Base-by-base conservation (phyloP, 1,284 basidiomycete species). In the Apiotrichum montevideense region DNA sequence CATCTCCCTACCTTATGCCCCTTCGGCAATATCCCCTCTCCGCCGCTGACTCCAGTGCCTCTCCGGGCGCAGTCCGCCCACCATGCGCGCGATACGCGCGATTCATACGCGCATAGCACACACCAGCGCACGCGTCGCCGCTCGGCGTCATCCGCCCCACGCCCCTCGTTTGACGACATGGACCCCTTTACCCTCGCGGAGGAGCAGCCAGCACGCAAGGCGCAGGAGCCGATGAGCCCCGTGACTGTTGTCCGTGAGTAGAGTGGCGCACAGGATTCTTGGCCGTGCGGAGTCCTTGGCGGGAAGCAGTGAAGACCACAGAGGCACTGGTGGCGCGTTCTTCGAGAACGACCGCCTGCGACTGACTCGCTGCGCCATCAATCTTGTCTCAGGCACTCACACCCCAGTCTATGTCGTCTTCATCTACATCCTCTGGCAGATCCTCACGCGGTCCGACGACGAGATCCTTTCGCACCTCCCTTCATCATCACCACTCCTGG, bases 151-250 rank as follows among this genome's bases (percentile, higher is more conserved):
- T 21, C 21, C 21, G 21, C 21, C 21, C 21, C 21, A 21, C 21
- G 21, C 21, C 21, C 21, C 21, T 21, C 21, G 21, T 21, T 21
- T 21, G 21, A 21, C 21, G 21, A 21, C 21, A 46, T 41, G 13
- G 56, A 51, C 51, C 40, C 40, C 5, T 35, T 13, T 29, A 34
- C 37, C 41, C 46, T 52, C 9, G 41, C 48, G 14, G 58, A 56
- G 8, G 52, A 54, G 4, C 35, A 41, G 41, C 41, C 35, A 34
- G 45, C 3, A 14, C 29, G 5, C 4, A 65, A n/a, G 33, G 14
- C 21, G 61, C 66, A 69, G 35, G 70, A 75, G 56, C 73, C 69
- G 21, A 75, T 72, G 71, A 70, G 65, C 9, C 73, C 73, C 0
- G 49, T 70, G 2, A 59, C 62, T 6, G 73, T 72, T 29, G 68